Evolutionary conservation across 805 yeast genomes (phyloP), one percentile per base, ranked within the genome.

Genomic region (Candida coquimbonensis): DNA sequence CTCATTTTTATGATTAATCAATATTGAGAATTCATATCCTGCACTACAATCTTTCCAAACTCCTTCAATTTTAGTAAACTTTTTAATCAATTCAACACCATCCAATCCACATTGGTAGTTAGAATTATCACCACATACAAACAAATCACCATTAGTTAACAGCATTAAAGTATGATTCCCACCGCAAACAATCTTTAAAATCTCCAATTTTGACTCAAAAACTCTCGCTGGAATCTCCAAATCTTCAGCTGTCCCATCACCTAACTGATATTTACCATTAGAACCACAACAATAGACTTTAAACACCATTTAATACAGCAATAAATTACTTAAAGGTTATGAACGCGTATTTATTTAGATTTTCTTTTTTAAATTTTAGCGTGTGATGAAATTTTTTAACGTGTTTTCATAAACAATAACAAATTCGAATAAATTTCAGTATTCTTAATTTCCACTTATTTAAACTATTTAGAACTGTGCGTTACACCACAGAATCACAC

Each of bases 91-190:
- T 45, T 25, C 19, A 2, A 45, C 2, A 3, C 17, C 4, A 5
- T 19, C 35, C 3, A 34, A n/a, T 4, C 74, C 80, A 52, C 78
- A 73, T 59, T 85, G 89, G 2, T 84, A 81, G 37, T 50, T 44
- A 0, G 63, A 43, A 53, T 81, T 82, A 45, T 70, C 77, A 1
- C 97, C 97, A 42, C 77, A 53, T 0, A 75, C 75, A 50, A 63
- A 80, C 1, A 82, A 60, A 0, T 63, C 59, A 1, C 91, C 91
- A 40, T 71, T 63, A 1, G 63, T 67, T 12, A 75, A 60, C 8
- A 88, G 59, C 3, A 87, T 49, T 16, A 87, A 54, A 0, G 95
- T 82, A 60, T 91, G 97, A 54, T 90, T 90, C 0, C 98, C 97
- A 5, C 96, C 97, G 54, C 89, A 80, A 0, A 71, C 74, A 12